Evolutionary conservation across 1,139 yeast genomes (phyloP), one percentile per base, ranked within the genome.

Genomic region (Blastobotrys arbuscula): DNA sequence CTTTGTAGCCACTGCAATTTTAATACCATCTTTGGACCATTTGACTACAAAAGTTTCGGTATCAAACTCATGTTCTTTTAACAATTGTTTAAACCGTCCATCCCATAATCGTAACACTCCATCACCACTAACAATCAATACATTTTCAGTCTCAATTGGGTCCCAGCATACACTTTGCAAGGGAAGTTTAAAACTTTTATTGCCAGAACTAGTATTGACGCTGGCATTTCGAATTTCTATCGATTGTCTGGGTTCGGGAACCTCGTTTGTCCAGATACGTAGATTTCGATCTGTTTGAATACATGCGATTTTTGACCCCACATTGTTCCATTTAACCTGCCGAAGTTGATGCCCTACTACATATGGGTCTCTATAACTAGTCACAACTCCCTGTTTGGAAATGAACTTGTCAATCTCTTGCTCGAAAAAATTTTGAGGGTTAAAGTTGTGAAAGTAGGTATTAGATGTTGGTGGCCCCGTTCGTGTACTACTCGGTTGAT

Each of bases 51-150:
- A 54, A 58, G 74, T 66, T 54, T 61, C 58, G 44, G 61, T 30
- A 21, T 62, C 61, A 16, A 73, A 61, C 44, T 61, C 57, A 50
- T 69, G 50, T 52, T 71, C 68, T 34, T 69, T 67, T 20, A 77
- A 67, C 41, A 69, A 59, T 19, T 63, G 62, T 6, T 75, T 75
- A 31, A 65, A 68, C 18, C 75, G 73, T 1, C 66, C 58, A 50
- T 75, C 76, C 92, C 92, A 84, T 9, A 81, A 59, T 55, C 74
- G 76, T 28, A 84, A 63, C 40, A 62, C 62, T 6, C 64, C 65
- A 55, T 82, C 86, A 46, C 76, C 66, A 1, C 83, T 81, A 15
- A 78, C 83, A 2, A 85, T 74, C 1, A 80, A 85, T 52, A 85
- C 70, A 23, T 74, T 66, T 39, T 68, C 70, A 21, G 77, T 78